Percentiles rank a stretch among this genome's conserved stretches.
phyloP scores from a whole-genome alignment of 257 asterid genomes.

The Solanum dulcamara region DNA sequence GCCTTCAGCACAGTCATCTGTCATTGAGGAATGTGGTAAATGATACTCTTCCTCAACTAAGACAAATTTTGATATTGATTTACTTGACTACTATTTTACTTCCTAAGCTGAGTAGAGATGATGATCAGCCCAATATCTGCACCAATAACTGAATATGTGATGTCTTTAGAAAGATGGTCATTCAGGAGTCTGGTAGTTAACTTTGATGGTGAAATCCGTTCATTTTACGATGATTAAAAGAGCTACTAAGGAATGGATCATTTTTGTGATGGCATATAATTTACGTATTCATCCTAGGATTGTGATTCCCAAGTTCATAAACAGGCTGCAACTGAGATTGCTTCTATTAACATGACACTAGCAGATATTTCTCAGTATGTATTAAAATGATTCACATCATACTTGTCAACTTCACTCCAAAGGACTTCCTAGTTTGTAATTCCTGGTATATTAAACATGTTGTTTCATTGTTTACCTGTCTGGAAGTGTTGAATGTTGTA shows the following conservation, averaged over 20 bases:
- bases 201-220: neutral
- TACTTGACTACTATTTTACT: neutral
- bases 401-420: neutral
- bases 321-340: neutral
- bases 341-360: neutral
- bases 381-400: neutral
- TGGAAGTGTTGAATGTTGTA: neutral
- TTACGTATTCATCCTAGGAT: neutral
- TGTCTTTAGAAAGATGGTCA: neutral
- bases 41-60: neutral
- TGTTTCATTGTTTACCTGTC: neutral
- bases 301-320: neutral
- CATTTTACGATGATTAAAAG: neutral
- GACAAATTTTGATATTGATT: neutral
- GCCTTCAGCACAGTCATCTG: constrained; percentile 58
- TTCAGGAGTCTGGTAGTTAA: neutral
- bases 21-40: constrained; percentile 67
- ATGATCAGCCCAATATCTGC: neutral
- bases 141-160: neutral
- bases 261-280: neutral
- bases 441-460: neutral
- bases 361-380: neutral
- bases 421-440: neutral
- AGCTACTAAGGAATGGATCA: neutral
- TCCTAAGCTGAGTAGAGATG: neutral